Conservation (phyloP, 352 stramenopile genomes). For the Phytophthora tubulina region DNA sequence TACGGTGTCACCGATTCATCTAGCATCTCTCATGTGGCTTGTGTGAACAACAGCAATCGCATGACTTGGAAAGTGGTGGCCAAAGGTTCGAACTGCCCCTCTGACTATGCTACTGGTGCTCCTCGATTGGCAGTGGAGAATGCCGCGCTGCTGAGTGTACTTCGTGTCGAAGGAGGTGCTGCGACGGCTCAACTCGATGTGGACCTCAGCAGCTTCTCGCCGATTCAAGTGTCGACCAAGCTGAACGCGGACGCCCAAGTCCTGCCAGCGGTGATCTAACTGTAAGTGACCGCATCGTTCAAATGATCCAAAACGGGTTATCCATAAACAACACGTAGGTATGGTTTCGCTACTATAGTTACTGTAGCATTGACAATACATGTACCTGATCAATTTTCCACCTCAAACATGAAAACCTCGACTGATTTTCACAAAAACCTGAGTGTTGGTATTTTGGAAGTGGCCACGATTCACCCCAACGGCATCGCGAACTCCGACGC, state of each 20-base stretch:
- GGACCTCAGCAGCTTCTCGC: slow-evolving; percentile 49
- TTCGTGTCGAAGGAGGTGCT: slow-evolving; percentile 35
- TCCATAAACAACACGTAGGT: no score
- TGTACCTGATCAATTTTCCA: neutral
- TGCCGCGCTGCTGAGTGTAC: slow-evolving; percentile 39
- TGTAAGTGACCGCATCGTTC: no score
- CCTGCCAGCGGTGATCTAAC: neutral
- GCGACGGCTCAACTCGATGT: slow-evolving; percentile 52
- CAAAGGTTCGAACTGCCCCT: slow-evolving; percentile 48
- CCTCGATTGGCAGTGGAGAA: slow-evolving; percentile 64
- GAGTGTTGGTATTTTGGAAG: neutral
- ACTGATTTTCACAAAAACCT: no score
- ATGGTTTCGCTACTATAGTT: no score
- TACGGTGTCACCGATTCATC: slow-evolving; percentile 47
- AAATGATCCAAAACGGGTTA: no score
- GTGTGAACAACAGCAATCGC: slow-evolving; percentile 53
- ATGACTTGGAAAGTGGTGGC: slow-evolving; percentile 49
- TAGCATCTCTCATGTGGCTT: slow-evolving; percentile 51
- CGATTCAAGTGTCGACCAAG: slow-evolving; percentile 19
- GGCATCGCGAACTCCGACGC: neutral
- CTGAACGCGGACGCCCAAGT: neutral
- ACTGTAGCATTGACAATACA: neutral
- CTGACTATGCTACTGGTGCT: slow-evolving; percentile 37
- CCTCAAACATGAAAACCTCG: no score
- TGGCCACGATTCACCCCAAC: slow-evolving; percentile 22